phyloP scores from a whole-genome alignment of 2,329 filamentous ascomycete species.

The Graphiopsis chlorocephala region DNA sequence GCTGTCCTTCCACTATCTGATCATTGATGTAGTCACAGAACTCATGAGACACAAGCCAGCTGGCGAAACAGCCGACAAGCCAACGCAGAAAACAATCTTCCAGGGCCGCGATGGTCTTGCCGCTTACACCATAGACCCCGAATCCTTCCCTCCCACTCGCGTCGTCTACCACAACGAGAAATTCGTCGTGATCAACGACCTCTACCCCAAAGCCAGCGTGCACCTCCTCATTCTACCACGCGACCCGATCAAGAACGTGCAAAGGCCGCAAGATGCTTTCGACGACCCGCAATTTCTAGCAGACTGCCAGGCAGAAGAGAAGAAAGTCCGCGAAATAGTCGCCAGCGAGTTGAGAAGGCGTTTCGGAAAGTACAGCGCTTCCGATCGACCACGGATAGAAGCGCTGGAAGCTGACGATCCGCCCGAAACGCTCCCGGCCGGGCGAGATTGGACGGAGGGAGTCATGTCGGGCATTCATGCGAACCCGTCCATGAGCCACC shows the following conservation, averaged over 20 bases:
- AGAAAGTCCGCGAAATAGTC: conserved; percentile 61
- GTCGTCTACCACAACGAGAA: conserved; percentile 66
- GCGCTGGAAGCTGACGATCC: conserved; percentile 54
- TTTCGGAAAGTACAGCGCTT: conserved; percentile 61
- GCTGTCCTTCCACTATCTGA: conserved; percentile 20
- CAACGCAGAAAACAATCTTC: conserved; percentile 37
- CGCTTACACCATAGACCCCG: conserved; percentile 64
- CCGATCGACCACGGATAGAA: conserved; percentile 62
- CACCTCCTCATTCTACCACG: conserved; percentile 88
- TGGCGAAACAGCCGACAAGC: conserved; percentile 25
- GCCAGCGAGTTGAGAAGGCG: conserved; percentile 70
- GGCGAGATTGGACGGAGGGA: conserved; percentile 75
- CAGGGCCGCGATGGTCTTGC: conserved; percentile 61
- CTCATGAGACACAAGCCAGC: conserved; percentile 42
- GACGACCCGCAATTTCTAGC: conserved; percentile 67
- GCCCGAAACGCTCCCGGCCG: conserved; percentile 56
- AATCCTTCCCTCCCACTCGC: conserved; percentile 55
- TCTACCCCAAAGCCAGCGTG: conserved; percentile 79
- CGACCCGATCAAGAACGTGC: conserved; percentile 55
- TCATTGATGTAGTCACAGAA: conserved; percentile 42
- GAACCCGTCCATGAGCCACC: conserved; percentile 83
- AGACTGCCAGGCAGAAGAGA: conserved; percentile 59
- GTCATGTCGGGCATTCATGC: conserved; percentile 80
- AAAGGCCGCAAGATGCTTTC: conserved; percentile 77
- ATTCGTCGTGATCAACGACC: conserved; percentile 76